phyloP scores from a whole-genome alignment of 2,329 filamentous ascomycete genomes.

The Hirsutella minnesotensis region DNA sequence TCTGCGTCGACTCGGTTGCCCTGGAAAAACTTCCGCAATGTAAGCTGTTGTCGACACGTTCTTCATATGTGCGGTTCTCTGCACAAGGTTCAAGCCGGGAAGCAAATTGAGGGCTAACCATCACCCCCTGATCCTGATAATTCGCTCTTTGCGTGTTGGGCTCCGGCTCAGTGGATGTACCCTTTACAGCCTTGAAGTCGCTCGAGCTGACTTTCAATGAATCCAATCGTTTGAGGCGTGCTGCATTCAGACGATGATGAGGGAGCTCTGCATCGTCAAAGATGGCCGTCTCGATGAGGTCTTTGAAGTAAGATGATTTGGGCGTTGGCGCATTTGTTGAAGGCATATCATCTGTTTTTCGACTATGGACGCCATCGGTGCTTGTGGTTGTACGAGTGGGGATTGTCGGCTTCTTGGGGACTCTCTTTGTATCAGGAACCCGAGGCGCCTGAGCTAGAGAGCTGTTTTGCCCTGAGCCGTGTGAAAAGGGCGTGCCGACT shows the following conservation, averaged over 20 bases:
- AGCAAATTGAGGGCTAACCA: conserved; percentile 5
- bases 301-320: no score
- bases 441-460: not conserved
- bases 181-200: not conserved
- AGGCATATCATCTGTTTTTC: no score
- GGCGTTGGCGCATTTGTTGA: no score
- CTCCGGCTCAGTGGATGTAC: not conserved
- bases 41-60: no score
- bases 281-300: no score
- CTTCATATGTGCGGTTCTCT: no score
- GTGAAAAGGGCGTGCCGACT: not conserved
- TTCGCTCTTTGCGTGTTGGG: not conserved
- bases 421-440: not conserved
- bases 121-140: conserved; percentile 11
- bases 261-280: no score
- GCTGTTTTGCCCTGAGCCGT: not conserved
- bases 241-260: no score
- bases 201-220: not conserved
- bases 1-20: not conserved
- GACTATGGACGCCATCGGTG: no score
- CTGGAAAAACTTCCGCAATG: not conserved
- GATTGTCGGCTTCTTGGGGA: not conserved
- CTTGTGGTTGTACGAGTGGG: no score
- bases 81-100: not conserved
- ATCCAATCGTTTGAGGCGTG: no score